A percentile compares a stretch with the other conserved stretches of the same genome.
Conservation (phyloP, 1,284 basidiomycete genomes). For the Volvariella volvacea region DNA sequence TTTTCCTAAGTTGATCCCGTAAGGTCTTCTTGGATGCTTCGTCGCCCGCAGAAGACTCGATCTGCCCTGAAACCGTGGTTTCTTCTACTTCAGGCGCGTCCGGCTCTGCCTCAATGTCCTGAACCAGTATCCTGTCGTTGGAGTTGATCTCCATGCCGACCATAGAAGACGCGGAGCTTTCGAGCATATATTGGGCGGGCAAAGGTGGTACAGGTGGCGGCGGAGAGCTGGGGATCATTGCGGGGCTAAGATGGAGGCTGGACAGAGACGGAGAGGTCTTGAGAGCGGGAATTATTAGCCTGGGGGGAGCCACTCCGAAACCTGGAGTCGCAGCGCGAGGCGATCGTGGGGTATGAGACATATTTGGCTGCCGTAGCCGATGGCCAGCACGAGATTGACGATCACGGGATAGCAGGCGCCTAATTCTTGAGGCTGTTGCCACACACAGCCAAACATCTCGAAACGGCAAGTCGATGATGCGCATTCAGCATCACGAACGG, state of each 20-base stretch:
- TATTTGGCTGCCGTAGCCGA: slow-evolving; percentile 4
- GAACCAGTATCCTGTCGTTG: slow-evolving; percentile 58
- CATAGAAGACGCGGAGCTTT: slow-evolving; percentile 64
- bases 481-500: too few relatives aligned
- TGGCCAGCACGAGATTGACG: neutral
- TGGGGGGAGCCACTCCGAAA: slow-evolving; percentile 28
- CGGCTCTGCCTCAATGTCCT: slow-evolving; percentile 53
- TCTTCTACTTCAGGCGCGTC: slow-evolving; percentile 47
- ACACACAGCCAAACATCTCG: slow-evolving; percentile 4
- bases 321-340: slow-evolving; percentile 28
- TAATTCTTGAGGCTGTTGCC: neutral
- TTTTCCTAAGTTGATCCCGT: slow-evolving; percentile 63
- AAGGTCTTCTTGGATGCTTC: slow-evolving; percentile 58
- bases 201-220: slow-evolving; percentile 19
- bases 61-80: slow-evolving; percentile 31
- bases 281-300: slow-evolving; percentile 33
- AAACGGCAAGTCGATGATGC: slow-evolving; percentile 5
- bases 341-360: slow-evolving; percentile 23
- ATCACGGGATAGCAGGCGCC: neutral
- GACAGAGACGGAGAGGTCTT: slow-evolving; percentile 38
- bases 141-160: slow-evolving; percentile 46
- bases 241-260: slow-evolving; percentile 37
- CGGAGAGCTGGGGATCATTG: slow-evolving; percentile 15
- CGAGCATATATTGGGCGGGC: slow-evolving; percentile 29
- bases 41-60: slow-evolving; percentile 32